phyloP scores from a whole-genome alignment of 148 eudicot species.

The Camellia lanceoleosa region DNA sequence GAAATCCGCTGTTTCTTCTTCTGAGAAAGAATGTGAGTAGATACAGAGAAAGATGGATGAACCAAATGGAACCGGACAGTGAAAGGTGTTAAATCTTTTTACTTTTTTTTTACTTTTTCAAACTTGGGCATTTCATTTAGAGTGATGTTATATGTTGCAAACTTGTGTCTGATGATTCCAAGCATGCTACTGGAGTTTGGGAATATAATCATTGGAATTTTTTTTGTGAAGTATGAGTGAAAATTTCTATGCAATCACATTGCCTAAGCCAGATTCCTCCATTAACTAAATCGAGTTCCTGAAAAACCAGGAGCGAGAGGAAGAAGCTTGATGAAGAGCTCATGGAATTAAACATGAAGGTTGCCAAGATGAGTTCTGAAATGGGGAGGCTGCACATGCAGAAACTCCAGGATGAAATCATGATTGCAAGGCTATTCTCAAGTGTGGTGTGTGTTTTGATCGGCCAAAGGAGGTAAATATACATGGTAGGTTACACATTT shows the following conservation, averaged over 20 bases:
- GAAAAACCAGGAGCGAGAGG: constrained; percentile 52
- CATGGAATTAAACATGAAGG: constrained; percentile 50
- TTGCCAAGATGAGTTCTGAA: constrained; percentile 64
- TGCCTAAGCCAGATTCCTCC: too few species aligned
- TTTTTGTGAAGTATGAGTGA: not conserved
- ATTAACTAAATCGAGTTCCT: not conserved
- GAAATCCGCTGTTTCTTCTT: constrained; percentile 61
- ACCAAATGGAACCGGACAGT: constrained; percentile 49
- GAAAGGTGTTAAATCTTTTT: constrained; percentile 62
- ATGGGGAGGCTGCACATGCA: constrained; percentile 87
- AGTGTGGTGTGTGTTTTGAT: constrained; percentile 94
- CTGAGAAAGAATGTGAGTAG: constrained; percentile 92
- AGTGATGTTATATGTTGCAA: not conserved
- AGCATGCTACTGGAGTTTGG: not conserved
- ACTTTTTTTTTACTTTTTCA: not conserved
- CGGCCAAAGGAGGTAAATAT: constrained; percentile 87
- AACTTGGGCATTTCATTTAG: not conserved
- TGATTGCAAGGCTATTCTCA: constrained; percentile 88
- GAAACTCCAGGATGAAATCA: constrained; percentile 87
- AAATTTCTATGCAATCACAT: not conserved
- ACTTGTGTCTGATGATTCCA: not conserved
- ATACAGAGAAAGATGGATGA: constrained; percentile 62
- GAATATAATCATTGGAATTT: not conserved
- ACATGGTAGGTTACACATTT: not conserved
- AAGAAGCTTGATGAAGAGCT: constrained; percentile 83